Percentiles rank a stretch among this genome's conserved stretches.
Conservation (phyloP, 345 rosid genomes). For the Lepidium aucheri region DNA sequence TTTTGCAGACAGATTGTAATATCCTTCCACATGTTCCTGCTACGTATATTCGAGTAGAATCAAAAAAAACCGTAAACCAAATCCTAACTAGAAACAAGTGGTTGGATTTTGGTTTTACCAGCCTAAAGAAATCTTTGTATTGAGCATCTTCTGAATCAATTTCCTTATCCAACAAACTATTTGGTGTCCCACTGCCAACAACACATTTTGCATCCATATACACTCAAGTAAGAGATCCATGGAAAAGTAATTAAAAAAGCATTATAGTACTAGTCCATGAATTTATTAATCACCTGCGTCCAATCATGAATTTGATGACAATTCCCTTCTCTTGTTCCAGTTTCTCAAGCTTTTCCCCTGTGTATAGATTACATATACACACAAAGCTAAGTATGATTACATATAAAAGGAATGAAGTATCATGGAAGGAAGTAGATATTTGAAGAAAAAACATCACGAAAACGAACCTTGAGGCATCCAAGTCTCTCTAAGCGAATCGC, state of each 20-base stretch:
- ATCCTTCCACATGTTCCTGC: constrained; percentile 96
- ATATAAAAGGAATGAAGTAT: neutral
- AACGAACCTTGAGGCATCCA: constrained; percentile 93
- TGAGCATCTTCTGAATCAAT: constrained; percentile 91
- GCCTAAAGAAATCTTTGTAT: constrained; percentile 91
- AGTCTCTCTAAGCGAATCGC: constrained; percentile 88
- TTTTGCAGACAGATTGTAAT: constrained; percentile 88
- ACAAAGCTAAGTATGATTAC: neutral
- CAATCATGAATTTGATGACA: constrained; percentile 86
- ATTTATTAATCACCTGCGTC: constrained; percentile 56
- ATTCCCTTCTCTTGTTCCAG: constrained; percentile 91
- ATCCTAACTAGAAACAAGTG: neutral
- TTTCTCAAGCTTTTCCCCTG: constrained; percentile 71
- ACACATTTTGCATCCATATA: neutral
- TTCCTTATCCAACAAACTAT: constrained; percentile 79
- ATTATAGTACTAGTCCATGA: neutral
- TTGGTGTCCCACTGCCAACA: constrained; percentile 62
- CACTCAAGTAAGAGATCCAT: constrained; percentile 1
- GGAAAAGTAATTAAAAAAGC: too few species aligned
- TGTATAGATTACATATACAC: neutral
- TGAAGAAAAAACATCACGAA: neutral
- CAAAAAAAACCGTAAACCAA: neutral
- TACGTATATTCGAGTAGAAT: neutral
- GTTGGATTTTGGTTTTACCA: constrained; percentile 38
- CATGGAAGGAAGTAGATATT: neutral